phyloP scores from a whole-genome alignment of 345 rosid genomes.

The Murraya paniculata region DNA sequence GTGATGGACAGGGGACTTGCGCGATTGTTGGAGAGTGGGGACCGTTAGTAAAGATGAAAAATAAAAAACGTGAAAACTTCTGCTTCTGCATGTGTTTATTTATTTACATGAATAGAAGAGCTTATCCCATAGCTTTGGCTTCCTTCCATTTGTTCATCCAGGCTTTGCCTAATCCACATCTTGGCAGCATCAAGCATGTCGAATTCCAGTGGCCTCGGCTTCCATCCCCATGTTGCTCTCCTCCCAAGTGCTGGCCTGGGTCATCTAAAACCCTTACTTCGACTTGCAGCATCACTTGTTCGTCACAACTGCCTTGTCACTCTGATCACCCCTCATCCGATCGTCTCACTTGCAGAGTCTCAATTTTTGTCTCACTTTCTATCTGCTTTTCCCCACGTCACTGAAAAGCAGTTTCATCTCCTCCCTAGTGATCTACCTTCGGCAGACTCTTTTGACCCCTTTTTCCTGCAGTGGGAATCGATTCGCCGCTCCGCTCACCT shows the following conservation, averaged over 20 bases:
- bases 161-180: background rate
- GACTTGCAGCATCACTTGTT: slow-evolving; percentile 33
- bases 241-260: slow-evolving; percentile 46
- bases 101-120: background rate
- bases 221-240: slow-evolving; percentile 31
- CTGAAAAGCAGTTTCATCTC: slow-evolving; percentile 22
- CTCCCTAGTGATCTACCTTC: slow-evolving; percentile 13
- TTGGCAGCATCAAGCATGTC: background rate
- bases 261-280: slow-evolving; percentile 42
- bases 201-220: background rate
- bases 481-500: slow-evolving; percentile 35
- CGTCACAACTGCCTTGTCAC: slow-evolving; percentile 30
- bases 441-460: slow-evolving; percentile 27
- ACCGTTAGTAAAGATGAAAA: background rate
- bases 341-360: slow-evolving; percentile 36
- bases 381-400: slow-evolving; percentile 28
- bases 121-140: background rate
- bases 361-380: slow-evolving; percentile 28
- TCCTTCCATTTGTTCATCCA: background rate
- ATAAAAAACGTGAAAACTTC: background rate
- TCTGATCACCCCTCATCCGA: slow-evolving; percentile 33
- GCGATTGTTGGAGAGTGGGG: background rate
- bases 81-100: background rate
- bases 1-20: background rate
- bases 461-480: slow-evolving; percentile 30